These are phyloP conservation scores for Xylaria sp. DNA, from an alignment of 495 filamentous ascomycete genomes.

Conservation along the genomic window DNA sequence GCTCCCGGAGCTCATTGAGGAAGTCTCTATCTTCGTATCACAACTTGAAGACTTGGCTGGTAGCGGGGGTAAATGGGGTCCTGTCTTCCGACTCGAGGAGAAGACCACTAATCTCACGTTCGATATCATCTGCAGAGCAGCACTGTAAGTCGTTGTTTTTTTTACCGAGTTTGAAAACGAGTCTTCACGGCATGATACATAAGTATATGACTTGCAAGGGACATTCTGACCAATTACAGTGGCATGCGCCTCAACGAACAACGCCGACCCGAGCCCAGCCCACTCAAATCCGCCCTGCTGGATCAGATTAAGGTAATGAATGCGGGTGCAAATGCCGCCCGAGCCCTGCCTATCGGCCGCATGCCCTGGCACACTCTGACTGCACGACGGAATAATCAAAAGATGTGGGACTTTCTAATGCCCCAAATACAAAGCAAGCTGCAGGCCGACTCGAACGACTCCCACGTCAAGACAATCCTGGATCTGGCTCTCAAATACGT, in stretches of 20 bases:
- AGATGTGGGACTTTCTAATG: constrained; percentile 35
- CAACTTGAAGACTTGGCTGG: constrained; percentile 39
- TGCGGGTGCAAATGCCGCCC: constrained; percentile 27
- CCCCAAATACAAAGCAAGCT: constrained; percentile 39
- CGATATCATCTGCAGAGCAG: constrained; percentile 47
- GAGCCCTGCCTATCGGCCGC: constrained; percentile 22
- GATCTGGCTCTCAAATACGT: constrained; percentile 39
- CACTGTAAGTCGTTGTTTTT: constrained; percentile 41
- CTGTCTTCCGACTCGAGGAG: constrained; percentile 45
- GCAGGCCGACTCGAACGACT: constrained; percentile 22
- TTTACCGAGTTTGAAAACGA: not conserved
- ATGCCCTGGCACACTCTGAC: constrained; percentile 33
- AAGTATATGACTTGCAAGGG: not conserved
- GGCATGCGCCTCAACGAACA: constrained; percentile 40
- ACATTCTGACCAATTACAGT: constrained; percentile 23
- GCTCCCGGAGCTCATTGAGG: constrained; percentile 49
- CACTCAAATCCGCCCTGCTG: constrained; percentile 34
- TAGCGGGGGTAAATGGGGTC: constrained; percentile 34
- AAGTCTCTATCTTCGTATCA: constrained; percentile 42
- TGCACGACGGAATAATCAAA: constrained; percentile 36
- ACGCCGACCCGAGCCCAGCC: constrained; percentile 29
- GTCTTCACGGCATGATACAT: constrained; percentile 22
- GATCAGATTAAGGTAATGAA: constrained; percentile 35
- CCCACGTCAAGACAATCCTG: constrained; percentile 36
- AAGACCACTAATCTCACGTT: constrained; percentile 45